Conservation (phyloP, 129 eudicot genomes). For the Apium graveolens region DNA sequence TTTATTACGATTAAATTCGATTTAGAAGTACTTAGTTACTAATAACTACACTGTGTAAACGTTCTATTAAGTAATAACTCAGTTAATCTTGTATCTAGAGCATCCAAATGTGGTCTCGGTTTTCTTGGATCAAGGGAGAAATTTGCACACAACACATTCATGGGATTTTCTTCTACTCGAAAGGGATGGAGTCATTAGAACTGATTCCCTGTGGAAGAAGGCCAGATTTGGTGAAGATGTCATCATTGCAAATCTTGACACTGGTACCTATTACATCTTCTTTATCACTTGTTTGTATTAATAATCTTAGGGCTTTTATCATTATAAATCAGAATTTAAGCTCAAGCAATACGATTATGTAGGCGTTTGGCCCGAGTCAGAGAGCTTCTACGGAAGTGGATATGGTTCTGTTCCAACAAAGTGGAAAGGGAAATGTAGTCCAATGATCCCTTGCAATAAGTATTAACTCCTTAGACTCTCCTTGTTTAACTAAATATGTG, state of each 20-base stretch:
- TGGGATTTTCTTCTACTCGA: slow-evolving; percentile 69
- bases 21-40: not conserved
- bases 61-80: not conserved
- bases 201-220: slow-evolving; percentile 50
- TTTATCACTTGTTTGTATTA: not conserved
- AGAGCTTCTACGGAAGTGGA: slow-evolving; percentile 56
- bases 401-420: slow-evolving; percentile 63
- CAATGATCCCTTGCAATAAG: slow-evolving; percentile 61
- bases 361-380: slow-evolving; percentile 91
- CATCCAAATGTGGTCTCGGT: slow-evolving; percentile 40
- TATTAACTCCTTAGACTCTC: slow-evolving; percentile 13
- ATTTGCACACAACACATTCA: slow-evolving; percentile 71
- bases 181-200: slow-evolving; percentile 28
- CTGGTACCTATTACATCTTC: slow-evolving; percentile 33
- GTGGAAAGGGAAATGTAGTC: slow-evolving; percentile 66
- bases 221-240: slow-evolving; percentile 73
- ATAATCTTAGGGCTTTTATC: too few relatives aligned
- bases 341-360: not conserved
- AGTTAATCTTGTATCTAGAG: not conserved
- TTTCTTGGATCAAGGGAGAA: slow-evolving; percentile 33
- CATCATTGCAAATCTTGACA: slow-evolving; percentile 71
- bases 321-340: too few relatives aligned
- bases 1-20: too few relatives aligned
- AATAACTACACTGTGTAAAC: not conserved
- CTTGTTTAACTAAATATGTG: not conserved